Conservation (phyloP, 441 rosid species). For the Corymbia calophylla region DNA sequence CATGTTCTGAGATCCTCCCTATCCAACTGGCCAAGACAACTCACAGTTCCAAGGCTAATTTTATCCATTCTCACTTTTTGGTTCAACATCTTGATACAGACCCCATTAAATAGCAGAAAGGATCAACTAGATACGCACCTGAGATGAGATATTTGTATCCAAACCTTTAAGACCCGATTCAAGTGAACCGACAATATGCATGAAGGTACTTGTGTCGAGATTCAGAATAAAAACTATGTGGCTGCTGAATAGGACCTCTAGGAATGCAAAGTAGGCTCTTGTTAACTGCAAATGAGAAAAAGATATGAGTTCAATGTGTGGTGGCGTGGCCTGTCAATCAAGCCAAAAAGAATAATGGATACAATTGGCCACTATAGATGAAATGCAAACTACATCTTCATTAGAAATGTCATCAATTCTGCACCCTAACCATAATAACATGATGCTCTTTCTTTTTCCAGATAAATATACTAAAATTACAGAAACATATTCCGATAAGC, state of each 20-base stretch:
- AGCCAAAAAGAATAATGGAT: background rate
- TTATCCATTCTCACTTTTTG: background rate
- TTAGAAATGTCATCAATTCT: background rate
- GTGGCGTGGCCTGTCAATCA: background rate
- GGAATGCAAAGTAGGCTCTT: slow-evolving; percentile 88
- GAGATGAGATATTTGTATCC: slow-evolving; percentile 86
- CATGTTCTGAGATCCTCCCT: background rate
- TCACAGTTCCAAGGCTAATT: background rate
- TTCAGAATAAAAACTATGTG: slow-evolving; percentile 71
- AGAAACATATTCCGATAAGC: background rate
- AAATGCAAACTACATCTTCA: background rate
- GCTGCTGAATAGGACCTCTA: slow-evolving; percentile 84
- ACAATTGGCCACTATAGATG: background rate
- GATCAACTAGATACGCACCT: slow-evolving; percentile 26
- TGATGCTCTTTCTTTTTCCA: background rate
- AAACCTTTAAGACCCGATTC: slow-evolving; percentile 97
- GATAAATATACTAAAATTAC: background rate
- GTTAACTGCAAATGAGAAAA: slow-evolving; percentile 61
- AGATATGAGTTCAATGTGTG: background rate
- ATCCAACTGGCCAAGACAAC: background rate
- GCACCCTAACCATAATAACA: background rate
- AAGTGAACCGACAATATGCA: slow-evolving; percentile 93
- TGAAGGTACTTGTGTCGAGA: slow-evolving; percentile 80
- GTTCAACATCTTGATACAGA: background rate
- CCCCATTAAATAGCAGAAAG: background rate